Evolutionary conservation across 2,329 filamentous ascomycete species (phyloP), one percentile per base, ranked within the genome.

Genomic region (Ilyonectria mors-panacis): DNA sequence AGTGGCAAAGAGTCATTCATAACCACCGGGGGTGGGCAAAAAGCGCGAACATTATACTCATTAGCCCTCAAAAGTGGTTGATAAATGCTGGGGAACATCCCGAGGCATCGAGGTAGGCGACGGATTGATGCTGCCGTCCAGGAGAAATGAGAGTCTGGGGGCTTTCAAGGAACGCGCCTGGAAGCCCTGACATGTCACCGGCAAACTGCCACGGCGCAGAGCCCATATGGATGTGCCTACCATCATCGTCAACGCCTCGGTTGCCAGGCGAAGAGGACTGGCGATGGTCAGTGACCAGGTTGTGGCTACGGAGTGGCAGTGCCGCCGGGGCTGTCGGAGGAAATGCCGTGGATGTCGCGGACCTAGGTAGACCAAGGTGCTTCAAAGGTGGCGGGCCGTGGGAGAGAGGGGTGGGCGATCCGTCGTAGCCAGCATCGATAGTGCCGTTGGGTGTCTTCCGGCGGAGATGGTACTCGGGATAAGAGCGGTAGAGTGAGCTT

Each of bases 401-500:
- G 10, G 87, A 89, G 74, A 92, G 89, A 76, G 94, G 92, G 23
- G 91, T 86, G 1, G 91, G 90, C 6, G 93, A 93, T 35, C 93
- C 94, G 85, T 98, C 95, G 77, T 97, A 98, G 12, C 94, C 94
- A 60, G 93, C 94, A 71, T 95, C 92, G 68, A 98, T 88, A 42
- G 94, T 97, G n/a, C 95, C 96, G 76, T 92, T 95, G 5, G 95
- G 96, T 9, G 95, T 98, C 81, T 98, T 98, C 72, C 95, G 90
- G 71, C 95, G 90, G 63, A 98, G 85, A 74, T 94, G 93, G 79
- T 97, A 91, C 79, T 97, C 94, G 60, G 81, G 78, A 62, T 81
- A 79, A 67, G 73, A 67, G 44, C 75, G 65, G 70, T 78, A 74
- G 67, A 68, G 51, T 54, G 64, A 59, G 51, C 57, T 62, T 35